Evolutionary conservation across 306 rosid species (phyloP), one percentile per base, ranked within the genome.

Genomic region (Vicia sativa): DNA sequence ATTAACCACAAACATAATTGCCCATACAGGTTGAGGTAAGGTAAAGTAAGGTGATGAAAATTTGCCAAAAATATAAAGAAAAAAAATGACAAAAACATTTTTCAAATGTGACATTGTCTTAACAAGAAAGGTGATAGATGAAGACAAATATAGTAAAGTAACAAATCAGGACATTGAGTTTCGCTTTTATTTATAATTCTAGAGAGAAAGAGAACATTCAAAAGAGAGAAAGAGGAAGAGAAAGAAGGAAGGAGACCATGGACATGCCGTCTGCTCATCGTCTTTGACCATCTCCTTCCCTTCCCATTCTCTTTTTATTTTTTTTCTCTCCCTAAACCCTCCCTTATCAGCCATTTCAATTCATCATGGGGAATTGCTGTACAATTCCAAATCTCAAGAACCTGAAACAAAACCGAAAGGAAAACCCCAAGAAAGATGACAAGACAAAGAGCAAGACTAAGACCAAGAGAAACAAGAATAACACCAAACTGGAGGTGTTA

Each of bases 301-400:
- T 16, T 25, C 26, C 16, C 65, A 9, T 25, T 63, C 31, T 10
- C 28, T 4, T n/a, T 23, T 25, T 23, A 11, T 5, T 19, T 31
- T 48, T 7, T 55, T 9, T 55, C 44, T 53, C 52, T 59, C 54
- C 34, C 57, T 0, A 49, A 49, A 66, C 39, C 68, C 38, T 41
- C 25, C 38, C 54, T 65, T 66, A n/a, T n/a, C n/a, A n/a, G n/a
- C n/a, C n/a, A n/a, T n/a, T n/a, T n/a, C n/a, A n/a, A n/a, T n/a
- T n/a, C n/a, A n/a, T n/a, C 28, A 25, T 90, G 97, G 97, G 97
- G 12, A 91, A 91, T 62, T 87, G 95, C 29, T 91, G 97, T 15
- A 78, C 16, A 0, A 67, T 62, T 5, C 90, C 90, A 0, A 57
- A 76, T 5, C 56, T 26, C 2, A 4, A 14, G n/a, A 68, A 16